Conservation (phyloP, 2,329 filamentous ascomycete species). For the Talaromyces sp. region DNA sequence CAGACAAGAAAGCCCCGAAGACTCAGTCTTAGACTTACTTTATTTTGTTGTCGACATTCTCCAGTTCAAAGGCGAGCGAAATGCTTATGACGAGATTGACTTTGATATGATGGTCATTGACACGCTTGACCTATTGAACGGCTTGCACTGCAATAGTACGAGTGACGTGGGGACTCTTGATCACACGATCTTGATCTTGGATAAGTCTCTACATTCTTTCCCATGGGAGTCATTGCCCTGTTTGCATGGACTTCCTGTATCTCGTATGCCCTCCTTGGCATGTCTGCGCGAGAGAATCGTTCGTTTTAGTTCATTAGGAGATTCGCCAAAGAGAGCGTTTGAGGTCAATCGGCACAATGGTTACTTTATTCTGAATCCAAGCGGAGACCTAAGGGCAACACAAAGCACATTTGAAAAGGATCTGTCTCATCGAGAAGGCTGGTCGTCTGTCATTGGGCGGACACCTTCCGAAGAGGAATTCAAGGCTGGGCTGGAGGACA, state of each 20-base stretch:
- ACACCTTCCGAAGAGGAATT: conserved; percentile 75
- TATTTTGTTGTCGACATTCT: conserved; percentile 96
- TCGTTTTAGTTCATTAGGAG: conserved; percentile 36
- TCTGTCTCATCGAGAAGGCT: conserved; percentile 52
- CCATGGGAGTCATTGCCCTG: conserved; percentile 96
- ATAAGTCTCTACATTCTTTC: conserved; percentile 84
- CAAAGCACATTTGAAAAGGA: conserved; percentile 66
- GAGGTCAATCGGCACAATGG: conserved; percentile 46
- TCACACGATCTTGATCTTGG: conserved; percentile 84
- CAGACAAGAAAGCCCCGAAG: conserved; percentile 71
- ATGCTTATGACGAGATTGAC: conserved; percentile 96
- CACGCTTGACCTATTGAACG: conserved; percentile 73
- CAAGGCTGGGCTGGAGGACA: conserved; percentile 57
- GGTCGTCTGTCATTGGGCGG: conserved; percentile 64
- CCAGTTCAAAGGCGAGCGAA: conserved; percentile 92
- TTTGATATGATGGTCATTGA: conserved; percentile 89
- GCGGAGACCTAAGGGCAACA: conserved; percentile 74
- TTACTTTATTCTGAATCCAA: conserved; percentile 81
- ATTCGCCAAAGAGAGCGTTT: conserved; percentile 36
- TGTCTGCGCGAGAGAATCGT: conserved; percentile 72
- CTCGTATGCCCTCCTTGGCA: conserved; percentile 79
- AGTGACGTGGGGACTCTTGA: conserved; percentile 25
- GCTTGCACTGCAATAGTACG: conserved; percentile 59
- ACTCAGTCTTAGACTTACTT: conserved; percentile 82
- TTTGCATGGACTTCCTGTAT: conserved; percentile 71